Conservation (phyloP, 1,284 basidiomycete genomes). For the Phylloboletellus chloephorus region DNA sequence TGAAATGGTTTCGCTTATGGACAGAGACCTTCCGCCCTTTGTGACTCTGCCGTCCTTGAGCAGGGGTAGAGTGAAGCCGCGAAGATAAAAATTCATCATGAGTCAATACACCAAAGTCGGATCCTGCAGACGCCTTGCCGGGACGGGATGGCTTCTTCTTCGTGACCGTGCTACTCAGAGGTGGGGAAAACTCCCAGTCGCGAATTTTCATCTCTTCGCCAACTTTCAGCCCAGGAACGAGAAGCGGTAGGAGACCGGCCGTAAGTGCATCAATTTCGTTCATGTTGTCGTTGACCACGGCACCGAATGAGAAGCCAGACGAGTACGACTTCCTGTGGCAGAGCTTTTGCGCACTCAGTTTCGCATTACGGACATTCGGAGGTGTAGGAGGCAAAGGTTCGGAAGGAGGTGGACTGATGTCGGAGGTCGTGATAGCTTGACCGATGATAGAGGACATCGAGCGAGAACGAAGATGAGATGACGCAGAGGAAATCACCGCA, state of each 20-base stretch:
- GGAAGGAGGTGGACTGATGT: conserved; percentile 47
- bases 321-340: conserved; percentile 58
- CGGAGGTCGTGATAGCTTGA: conserved; percentile 37
- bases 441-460: conserved; percentile 44
- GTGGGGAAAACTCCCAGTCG: conserved; percentile 41
- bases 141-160: conserved; percentile 29
- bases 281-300: conserved; percentile 44
- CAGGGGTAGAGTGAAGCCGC: conserved; percentile 55
- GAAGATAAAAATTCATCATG: conserved; percentile 43
- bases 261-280: conserved; percentile 66
- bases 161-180: conserved; percentile 36
- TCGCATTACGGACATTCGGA: conserved; percentile 48
- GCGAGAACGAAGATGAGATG: conserved; percentile 41
- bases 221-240: conserved; percentile 60
- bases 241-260: conserved; percentile 58
- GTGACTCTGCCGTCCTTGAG: conserved; percentile 27
- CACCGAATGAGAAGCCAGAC: conserved; percentile 54
- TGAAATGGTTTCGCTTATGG: conserved; percentile 57
- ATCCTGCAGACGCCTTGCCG: conserved; percentile 2
- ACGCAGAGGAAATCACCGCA: conserved; percentile 21
- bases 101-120: conserved; percentile 18
- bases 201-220: conserved; percentile 51
- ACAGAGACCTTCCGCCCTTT: conserved; percentile 41
- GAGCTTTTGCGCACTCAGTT: conserved; percentile 33
- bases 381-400: conserved; percentile 66